Evolutionary conservation across 2,329 filamentous ascomycete species (phyloP), one percentile per base, ranked within the genome.

Genomic region (Fusarium musae): DNA sequence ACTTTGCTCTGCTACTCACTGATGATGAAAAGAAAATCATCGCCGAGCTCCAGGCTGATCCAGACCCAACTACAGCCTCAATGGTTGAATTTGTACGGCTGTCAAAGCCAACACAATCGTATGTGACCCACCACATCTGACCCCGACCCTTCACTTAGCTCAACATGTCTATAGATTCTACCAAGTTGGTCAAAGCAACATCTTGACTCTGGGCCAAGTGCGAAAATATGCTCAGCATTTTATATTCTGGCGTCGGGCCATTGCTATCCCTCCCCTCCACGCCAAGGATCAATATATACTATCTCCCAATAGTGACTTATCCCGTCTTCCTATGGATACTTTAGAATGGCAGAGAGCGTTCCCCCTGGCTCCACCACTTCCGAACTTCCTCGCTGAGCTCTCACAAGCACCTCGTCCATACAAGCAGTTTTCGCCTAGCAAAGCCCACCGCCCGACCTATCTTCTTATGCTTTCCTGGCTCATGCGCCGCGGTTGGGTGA

Each of bases 401-500:
- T 96, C 93, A 43, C 91, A 92, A 9, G 91, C 91, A 7, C 95
- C 96, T 4, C 90, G 94, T 36, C 91, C 93, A 0, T 99, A 95
- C 84, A 93, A 94, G 77, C 88, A 88, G 60, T 92, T 97, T 74
- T 95, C 95, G 49, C 96, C 96, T 0, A 95, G 91, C 78, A 95
- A 95, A 80, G 93, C 94, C 77, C 95, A 98, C 79, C 93, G 96
- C 47, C 91, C 92, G 11, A 91, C 92, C 5, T 99, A 98, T 81
- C 92, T 98, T 82, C 90, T 93, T 39, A 97, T 98, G 82, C 86
- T 99, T 32, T 95, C 94, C 28, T 99, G 96, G 94, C 88, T 99
- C 13, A 91, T 98, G 84, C 91, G 95, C 44, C 93, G 94, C 52
- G 95, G 94, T 19, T 97, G 96, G 93, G 95, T 98, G 2, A 97